phyloP scores from a whole-genome alignment of 2,329 filamentous ascomycete species.

The Sarocladiaceae sp. region DNA sequence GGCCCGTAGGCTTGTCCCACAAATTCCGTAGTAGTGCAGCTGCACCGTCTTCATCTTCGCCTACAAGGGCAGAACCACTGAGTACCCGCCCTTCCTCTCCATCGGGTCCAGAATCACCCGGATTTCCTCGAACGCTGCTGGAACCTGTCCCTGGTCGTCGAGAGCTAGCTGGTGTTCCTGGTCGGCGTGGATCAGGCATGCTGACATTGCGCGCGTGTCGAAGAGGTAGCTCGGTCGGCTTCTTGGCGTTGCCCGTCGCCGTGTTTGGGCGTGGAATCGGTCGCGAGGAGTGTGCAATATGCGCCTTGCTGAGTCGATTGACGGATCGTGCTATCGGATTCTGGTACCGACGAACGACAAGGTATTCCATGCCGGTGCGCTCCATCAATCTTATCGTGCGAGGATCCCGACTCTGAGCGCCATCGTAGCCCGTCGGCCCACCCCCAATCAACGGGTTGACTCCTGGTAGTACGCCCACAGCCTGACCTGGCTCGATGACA shows the following conservation, averaged over 20 bases:
- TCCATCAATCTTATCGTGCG: conserved; percentile 60
- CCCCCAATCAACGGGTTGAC: conserved; percentile 45
- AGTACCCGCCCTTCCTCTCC: conserved; percentile 38
- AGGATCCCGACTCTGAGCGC: conserved; percentile 46
- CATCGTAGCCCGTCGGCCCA: conserved; percentile 48
- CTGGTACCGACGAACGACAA: conserved; percentile 66
- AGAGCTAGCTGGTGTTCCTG: conserved; percentile 24
- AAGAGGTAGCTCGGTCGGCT: conserved; percentile 21
- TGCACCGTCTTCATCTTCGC: conserved; percentile 45
- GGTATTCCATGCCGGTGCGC: conserved; percentile 64
- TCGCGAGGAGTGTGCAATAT: neutral
- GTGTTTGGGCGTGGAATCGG: conserved; percentile 39
- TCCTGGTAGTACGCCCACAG: conserved; percentile 23
- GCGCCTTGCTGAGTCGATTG: conserved; percentile 25
- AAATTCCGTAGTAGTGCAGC: conserved; percentile 47
- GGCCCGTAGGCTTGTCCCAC: conserved; percentile 56
- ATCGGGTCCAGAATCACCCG: conserved; percentile 38
- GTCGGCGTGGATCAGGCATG: conserved; percentile 27
- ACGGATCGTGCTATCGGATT: conserved; percentile 63
- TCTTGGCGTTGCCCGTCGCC: conserved; percentile 31
- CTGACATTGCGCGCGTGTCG: conserved; percentile 34
- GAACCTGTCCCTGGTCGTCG: conserved; percentile 3
- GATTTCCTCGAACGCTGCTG: conserved; percentile 25
- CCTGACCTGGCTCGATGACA: conserved; percentile 58
- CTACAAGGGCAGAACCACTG: conserved; percentile 44